Evolutionary conservation across 75 land plant genomes (phyloP), one percentile per base, ranked within the genome.

Genomic region (Cryptomeria japonica): DNA sequence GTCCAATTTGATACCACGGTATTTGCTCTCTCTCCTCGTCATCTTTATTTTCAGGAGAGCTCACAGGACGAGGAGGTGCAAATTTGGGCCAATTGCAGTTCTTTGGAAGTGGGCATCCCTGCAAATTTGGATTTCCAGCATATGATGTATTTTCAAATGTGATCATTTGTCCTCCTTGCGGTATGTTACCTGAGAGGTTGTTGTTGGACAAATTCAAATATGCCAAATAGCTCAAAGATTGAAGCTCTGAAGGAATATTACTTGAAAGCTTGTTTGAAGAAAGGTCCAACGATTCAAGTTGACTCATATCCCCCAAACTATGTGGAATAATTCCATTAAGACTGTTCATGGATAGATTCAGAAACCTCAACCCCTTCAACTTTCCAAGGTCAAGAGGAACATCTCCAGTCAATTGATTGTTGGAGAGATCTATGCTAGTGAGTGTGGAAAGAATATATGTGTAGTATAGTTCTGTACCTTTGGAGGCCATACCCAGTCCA

Each of bases 291-390:
- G 87, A 85, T 53, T 91, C 87, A 72, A 96, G 88, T 18, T 68
- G 83, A 2, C 85, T 84, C 73, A 95, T 68, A 64, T 90, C 92
- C 1, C 92, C 84, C 42, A 92, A 86, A 22, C 89, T 86, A 2
- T 16, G 19, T 14, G 96, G 94, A 51, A 95, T 94, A 46, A 41
- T 15, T 34, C 96, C 97, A 10, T 39, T 46, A 36, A 96, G 87
- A 87, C 88, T 87, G 88, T 92, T 96, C 5, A 95, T 96, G 18
- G 93, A 95, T 37, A 96, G 87, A 85, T 95, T 92, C 18, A 96
- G 91, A 38, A 88, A 86, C 58, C 87, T 87, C 25, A 96, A 93
- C 8, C 91, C 75, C 10, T 87, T 84, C 47, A 95, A 86, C 16
- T 36, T 47, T 41, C 90, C 90, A 42, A 95, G 55, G 14, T 92